Conservation (phyloP, 2,329 filamentous ascomycete species). For the Xenoacremonium recifei region DNA sequence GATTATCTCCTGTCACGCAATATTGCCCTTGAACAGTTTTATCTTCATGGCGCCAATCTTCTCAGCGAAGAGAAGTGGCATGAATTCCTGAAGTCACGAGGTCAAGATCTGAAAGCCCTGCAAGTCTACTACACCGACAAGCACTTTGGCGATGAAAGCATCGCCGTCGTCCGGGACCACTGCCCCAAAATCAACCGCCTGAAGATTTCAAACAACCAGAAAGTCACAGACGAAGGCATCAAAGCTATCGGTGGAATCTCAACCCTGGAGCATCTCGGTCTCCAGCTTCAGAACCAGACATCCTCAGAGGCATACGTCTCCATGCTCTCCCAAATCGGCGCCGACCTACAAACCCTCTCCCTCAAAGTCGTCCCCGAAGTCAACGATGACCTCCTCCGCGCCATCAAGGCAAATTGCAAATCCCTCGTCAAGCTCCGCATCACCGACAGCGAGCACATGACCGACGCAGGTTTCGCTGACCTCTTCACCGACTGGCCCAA, state of each 20-base stretch:
- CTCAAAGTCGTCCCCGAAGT: constrained; percentile 65
- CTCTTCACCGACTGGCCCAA: constrained; percentile 80
- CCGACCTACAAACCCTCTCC: constrained; percentile 72
- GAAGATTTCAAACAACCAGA: constrained; percentile 80
- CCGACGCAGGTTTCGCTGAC: constrained; percentile 68
- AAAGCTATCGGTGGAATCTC: constrained; percentile 60
- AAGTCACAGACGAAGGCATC: constrained; percentile 65
- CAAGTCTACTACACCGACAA: constrained; percentile 83
- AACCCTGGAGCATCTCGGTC: constrained; percentile 70
- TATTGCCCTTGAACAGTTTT: constrained; percentile 67
- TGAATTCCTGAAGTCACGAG: constrained; percentile 64
- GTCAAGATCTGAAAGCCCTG: constrained; percentile 62
- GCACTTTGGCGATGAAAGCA: constrained; percentile 71
- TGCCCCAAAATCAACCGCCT: constrained; percentile 71
- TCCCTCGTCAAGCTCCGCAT: constrained; percentile 76
- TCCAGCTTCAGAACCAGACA: constrained; percentile 62
- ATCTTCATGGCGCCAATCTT: constrained; percentile 82
- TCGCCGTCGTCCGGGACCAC: constrained; percentile 58
- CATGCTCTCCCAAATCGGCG: constrained; percentile 62
- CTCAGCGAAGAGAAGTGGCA: constrained; percentile 76
- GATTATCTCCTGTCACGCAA: constrained; percentile 76
- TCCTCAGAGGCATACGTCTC: constrained; percentile 56
- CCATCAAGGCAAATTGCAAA: constrained; percentile 69
- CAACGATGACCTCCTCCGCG: constrained; percentile 67
- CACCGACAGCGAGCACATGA: constrained; percentile 72